These are phyloP conservation scores for Kockiozyma suomiensis DNA, from an alignment of 805 yeast species.

Conservation along the genomic window DNA sequence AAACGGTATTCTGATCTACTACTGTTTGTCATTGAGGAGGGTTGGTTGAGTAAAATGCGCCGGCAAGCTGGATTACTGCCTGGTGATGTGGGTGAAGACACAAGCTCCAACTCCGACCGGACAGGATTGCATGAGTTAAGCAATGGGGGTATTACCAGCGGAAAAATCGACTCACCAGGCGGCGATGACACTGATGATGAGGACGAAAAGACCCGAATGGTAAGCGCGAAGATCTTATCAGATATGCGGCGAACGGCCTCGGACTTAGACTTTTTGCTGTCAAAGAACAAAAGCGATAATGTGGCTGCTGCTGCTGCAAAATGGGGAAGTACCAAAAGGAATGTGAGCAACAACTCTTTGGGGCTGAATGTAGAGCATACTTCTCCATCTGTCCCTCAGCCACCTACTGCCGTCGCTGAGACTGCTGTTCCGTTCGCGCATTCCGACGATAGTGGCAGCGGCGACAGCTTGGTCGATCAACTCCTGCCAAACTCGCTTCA, in stretches of 20 bases:
- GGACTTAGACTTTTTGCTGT: conserved; percentile 37
- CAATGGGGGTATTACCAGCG: too few relatives aligned
- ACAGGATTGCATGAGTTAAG: too few relatives aligned
- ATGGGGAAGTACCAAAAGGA: neutral
- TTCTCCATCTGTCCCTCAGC: neutral
- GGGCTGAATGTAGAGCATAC: neutral
- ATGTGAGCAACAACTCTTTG: neutral
- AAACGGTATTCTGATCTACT: conserved; percentile 35
- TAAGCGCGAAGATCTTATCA: conserved; percentile 35
- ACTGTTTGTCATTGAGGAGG: conserved; percentile 36
- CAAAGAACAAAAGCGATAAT: conserved; percentile 13
- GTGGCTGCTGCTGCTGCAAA: conserved; percentile 1
- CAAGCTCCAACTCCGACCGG: neutral
- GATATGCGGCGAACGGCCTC: conserved; percentile 40
- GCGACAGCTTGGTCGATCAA: neutral
- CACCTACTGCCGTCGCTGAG: neutral
- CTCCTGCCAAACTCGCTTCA: neutral
- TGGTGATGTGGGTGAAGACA: neutral
- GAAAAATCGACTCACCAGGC: neutral
- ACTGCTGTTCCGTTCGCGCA: neutral
- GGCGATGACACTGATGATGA: conserved; percentile 11
- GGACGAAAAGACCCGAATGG: conserved; percentile 26
- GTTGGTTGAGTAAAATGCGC: conserved; percentile 27
- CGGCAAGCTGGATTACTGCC: conserved; percentile 7
- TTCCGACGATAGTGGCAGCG: too few relatives aligned